These are phyloP conservation scores for Nigrospora sphaerica DNA, from an alignment of 2,329 filamentous ascomycete species.

Conservation along the genomic window DNA sequence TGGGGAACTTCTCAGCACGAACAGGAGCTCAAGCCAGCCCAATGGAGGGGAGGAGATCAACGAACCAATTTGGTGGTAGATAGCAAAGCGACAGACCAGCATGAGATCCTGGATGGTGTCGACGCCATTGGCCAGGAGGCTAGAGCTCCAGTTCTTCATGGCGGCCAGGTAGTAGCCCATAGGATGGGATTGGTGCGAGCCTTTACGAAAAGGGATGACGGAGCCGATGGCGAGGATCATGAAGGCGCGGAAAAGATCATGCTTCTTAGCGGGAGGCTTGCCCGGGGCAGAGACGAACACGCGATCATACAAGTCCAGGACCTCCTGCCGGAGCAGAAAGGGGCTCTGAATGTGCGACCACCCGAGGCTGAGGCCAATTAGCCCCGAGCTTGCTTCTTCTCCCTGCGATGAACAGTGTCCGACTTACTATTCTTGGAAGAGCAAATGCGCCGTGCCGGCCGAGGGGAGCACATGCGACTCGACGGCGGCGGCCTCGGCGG, in stretches of 20 bases:
- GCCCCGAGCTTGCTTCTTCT: background rate
- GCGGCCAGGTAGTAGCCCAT: constrained; percentile 32
- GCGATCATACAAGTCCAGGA: constrained; percentile 9
- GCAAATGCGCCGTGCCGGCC: constrained; percentile 1
- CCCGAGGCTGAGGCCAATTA: constrained; percentile 4
- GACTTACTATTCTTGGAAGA: constrained; percentile 11
- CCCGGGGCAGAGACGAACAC: constrained; percentile 9
- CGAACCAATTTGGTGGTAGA: constrained; percentile 32
- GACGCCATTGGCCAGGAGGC: constrained; percentile 22
- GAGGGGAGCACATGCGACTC: constrained; percentile 5
- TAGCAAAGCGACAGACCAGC: constrained; percentile 30
- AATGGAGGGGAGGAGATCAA: background rate
- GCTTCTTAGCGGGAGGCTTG: constrained; percentile 3
- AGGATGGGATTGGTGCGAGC: constrained; percentile 24
- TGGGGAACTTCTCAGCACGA: no score
- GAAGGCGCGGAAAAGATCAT: constrained; percentile 26
- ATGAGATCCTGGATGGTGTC: constrained; percentile 31
- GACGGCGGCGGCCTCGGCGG: constrained; percentile 3
- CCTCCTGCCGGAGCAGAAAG: constrained; percentile 16
- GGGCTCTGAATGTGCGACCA: constrained; percentile 17
- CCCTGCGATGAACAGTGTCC: background rate
- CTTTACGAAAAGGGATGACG: constrained; percentile 24
- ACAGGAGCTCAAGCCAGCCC: no score
- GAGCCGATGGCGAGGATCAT: constrained; percentile 30
- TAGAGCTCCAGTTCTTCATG: constrained; percentile 19